Base-by-base conservation (phyloP, 495 filamentous ascomycete species). In the Aspergillus olivimuriae region DNA sequence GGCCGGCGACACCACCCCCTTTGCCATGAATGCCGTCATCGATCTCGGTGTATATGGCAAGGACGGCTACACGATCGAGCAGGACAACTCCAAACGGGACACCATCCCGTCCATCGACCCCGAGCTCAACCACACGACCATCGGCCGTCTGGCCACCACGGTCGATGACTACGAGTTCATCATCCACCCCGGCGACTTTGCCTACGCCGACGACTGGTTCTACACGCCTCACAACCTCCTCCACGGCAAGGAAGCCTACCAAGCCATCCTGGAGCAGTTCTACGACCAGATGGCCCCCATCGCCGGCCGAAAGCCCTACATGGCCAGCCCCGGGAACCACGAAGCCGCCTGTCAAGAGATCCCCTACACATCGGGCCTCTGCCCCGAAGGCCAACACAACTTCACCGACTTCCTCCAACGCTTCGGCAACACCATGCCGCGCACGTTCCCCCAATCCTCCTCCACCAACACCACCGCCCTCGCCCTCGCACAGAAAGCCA, bases 61-160 rank as follows among this genome's bases (percentile, higher is more conserved):
- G 2, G 72, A 80, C 50, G 77, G 77, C 14, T 82, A 61, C 60
- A 82, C 78, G 2, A 68, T 70, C 37, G 33, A 67, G 34, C 54
- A 52, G 43, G 63, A 74, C 43, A 56, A 64, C 45, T 58, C 60
- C n/a, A 80, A 77, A 56, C 61, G 68, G 21, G 74, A 78, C 47
- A 66, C 59, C 2, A 77, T 75, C 36, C 77, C 77, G 0, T 47
- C 50, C 16, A 55, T 81, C 30, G 55, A 73, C 16, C 78, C 78
- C 3, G 69, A 69, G n/a, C 63, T 81, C 4, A 79, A 81, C 60
- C 77, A 81, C 56, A 76, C 73, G 15, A 83, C 79, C 31, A 81
- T 81, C 48, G 68, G 63, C 16, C 72, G 70, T 16, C 66, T 83
- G 0, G 77, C 75, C 1, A 48, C 57, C 4, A 80, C 70, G 3